Conservation (phyloP, 192 early-diverging fungal genomes). For the Coemansia sp. region DNA sequence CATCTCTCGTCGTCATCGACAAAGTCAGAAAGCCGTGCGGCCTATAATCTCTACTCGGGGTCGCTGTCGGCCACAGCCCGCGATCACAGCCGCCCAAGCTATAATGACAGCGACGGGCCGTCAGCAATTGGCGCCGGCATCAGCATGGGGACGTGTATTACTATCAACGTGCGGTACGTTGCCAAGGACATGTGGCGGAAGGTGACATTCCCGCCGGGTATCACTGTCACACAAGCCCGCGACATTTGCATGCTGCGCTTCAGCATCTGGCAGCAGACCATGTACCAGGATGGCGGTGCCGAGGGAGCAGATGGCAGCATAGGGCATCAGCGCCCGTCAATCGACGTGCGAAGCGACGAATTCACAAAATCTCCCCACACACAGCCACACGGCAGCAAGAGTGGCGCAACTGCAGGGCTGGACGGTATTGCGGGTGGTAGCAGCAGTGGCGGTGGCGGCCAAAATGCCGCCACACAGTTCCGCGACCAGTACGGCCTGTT, state of each 20-base stretch:
- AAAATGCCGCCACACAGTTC: constrained; percentile 29
- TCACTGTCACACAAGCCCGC: constrained; percentile 54
- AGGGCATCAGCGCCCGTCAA: not conserved
- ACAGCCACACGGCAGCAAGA: constrained; percentile 3
- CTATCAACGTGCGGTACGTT: constrained; percentile 30
- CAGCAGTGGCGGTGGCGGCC: constrained; percentile 4
- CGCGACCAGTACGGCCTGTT: constrained; percentile 56
- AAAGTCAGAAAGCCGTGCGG: constrained; percentile 35
- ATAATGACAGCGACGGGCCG: not conserved
- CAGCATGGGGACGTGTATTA: constrained; percentile 40
- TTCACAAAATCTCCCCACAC: not conserved
- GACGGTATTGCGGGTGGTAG: constrained; percentile 21
- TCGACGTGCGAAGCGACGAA: constrained; percentile 3
- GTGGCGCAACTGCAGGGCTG: constrained; percentile 17
- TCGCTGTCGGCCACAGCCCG: constrained; percentile 18
- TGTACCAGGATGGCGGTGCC: constrained; percentile 7
- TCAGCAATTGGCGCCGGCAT: constrained; percentile 5
- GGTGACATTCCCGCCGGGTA: constrained; percentile 50
- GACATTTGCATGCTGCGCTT: constrained; percentile 58
- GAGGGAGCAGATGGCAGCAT: not conserved
- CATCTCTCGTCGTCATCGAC: constrained; percentile 31
- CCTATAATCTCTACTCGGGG: constrained; percentile 47
- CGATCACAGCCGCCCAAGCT: not conserved
- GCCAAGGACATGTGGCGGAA: constrained; percentile 53
- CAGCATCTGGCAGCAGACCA: constrained; percentile 54